Base-by-base conservation (phyloP, 2,329 filamentous ascomycete genomes). In the Hysterium pulicare region DNA sequence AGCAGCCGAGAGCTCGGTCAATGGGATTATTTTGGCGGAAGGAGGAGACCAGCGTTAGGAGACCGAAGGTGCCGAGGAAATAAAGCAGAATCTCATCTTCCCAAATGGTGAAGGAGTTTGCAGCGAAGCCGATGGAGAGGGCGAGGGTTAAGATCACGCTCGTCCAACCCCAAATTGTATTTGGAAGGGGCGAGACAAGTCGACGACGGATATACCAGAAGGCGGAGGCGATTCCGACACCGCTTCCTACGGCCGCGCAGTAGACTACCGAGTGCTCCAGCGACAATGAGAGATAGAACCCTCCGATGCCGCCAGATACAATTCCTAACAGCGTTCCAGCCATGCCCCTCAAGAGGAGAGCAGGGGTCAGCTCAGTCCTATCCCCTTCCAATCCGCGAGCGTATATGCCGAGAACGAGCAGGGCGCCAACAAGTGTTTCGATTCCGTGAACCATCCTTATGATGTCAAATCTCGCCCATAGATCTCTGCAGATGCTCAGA, bases 71-170 rank as follows among this genome's bases (percentile, higher is more conserved):
- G 2, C 83, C 82, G 45, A 96, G 79, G 70, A 97, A 91, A 71
- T 95, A 95, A 3, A 95, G 75, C 4, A 95, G 77, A 42, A 96
- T 96, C 11, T 89, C 87, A 59, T 98, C 93, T 70, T 98, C 93
- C 90, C 93, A 98, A 52, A 98, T 95, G 0, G 91, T 97, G 69
- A 90, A 98, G 0, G 93, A 98, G 69, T 98, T 98, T 3, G 93
- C 93, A 0, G 91, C 91, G 64, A 97, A 98, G 6, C 93, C 91
- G 39, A 87, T 73, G n/a, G 90, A 94, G 59, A 95, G 88, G 47
- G 86, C 82, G n/a, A 90, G 66, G 0, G 90, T 90, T 53, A 95
- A 89, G 11, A 90, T 64, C 20, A 88, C 73, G 5, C 88, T 84
- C 45, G 95, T 72, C 83, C 87, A 91, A n/a, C 89, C 86, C 90